A percentile compares a stretch with the other conserved stretches of the same genome.
Conservation (phyloP, 192 early-diverging fungal species). For the Umbelopsis isabellina region DNA sequence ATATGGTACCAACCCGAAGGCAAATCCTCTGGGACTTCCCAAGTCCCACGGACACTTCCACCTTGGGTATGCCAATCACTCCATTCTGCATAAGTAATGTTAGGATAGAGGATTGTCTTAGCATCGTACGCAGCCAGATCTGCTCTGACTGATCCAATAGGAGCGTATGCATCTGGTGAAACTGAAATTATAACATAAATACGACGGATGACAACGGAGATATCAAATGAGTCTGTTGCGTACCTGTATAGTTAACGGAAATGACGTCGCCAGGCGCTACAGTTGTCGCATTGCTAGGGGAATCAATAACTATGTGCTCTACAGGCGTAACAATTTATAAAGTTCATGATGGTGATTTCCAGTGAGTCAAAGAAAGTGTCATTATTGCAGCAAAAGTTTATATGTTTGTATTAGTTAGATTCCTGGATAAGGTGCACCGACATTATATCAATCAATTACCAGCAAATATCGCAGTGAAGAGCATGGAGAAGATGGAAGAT, state of each 20-base stretch:
- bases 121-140: background rate
- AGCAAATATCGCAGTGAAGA: background rate
- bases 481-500: too few species aligned
- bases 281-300: background rate
- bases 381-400: background rate
- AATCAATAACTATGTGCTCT: constrained; percentile 1
- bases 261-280: background rate
- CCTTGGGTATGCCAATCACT: constrained; percentile 15
- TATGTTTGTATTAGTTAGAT: background rate
- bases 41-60: background rate
- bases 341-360: background rate
- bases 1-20: constrained; percentile 2
- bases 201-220: too few species aligned
- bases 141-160: constrained; percentile 1
- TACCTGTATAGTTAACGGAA: background rate
- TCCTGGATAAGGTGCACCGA: too few species aligned
- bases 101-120: background rate
- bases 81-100: constrained; percentile 11
- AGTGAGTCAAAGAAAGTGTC: background rate
- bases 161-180: background rate
- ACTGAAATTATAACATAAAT: background rate
- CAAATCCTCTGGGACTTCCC: background rate
- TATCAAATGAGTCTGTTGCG: background rate
- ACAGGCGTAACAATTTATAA: background rate
- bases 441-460: background rate